phyloP scores from a whole-genome alignment of 2,329 filamentous ascomycete species.

The Keithomyces neogunnii region DNA sequence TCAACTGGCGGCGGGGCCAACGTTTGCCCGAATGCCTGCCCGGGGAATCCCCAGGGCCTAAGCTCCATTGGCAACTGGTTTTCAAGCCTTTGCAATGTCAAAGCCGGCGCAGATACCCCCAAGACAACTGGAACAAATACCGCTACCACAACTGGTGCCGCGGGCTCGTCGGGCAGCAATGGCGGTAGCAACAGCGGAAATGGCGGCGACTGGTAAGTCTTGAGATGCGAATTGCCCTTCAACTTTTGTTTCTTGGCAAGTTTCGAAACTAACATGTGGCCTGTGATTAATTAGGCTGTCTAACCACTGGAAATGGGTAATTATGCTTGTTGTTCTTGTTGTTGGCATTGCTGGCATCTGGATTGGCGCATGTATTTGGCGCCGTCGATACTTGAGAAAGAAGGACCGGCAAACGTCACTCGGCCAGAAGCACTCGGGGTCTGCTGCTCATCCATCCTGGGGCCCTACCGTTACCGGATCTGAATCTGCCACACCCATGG shows the following conservation, averaged over 20 bases:
- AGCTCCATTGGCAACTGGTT: conserved; percentile 62
- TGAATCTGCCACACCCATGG: conserved; percentile 15
- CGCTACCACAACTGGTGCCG: not conserved
- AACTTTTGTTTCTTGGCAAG: not conserved
- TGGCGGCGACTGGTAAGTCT: conserved; percentile 39
- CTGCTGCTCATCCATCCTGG: conserved; percentile 26
- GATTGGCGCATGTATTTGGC: conserved; percentile 60
- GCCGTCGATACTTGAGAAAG: conserved; percentile 64
- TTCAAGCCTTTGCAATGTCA: conserved; percentile 51
- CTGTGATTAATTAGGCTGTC: conserved; percentile 43
- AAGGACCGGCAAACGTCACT: conserved; percentile 44
- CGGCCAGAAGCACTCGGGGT: conserved; percentile 29
- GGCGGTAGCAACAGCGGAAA: conserved; percentile 12
- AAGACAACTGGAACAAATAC: conserved; percentile 7
- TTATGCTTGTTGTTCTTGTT: conserved; percentile 69
- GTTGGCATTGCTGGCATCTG: conserved; percentile 61
- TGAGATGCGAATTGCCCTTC: not conserved
- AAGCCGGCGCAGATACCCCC: conserved; percentile 11
- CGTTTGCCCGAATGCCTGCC: conserved; percentile 55
- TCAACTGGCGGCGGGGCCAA: conserved; percentile 41
- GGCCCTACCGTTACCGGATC: conserved; percentile 19
- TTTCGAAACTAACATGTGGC: not conserved
- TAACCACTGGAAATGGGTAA: conserved; percentile 69
- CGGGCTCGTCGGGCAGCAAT: conserved; percentile 4
- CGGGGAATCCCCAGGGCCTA: conserved; percentile 35